Conservation (phyloP, 2,329 filamentous ascomycete species). For the Zymoseptoria crescenta region DNA sequence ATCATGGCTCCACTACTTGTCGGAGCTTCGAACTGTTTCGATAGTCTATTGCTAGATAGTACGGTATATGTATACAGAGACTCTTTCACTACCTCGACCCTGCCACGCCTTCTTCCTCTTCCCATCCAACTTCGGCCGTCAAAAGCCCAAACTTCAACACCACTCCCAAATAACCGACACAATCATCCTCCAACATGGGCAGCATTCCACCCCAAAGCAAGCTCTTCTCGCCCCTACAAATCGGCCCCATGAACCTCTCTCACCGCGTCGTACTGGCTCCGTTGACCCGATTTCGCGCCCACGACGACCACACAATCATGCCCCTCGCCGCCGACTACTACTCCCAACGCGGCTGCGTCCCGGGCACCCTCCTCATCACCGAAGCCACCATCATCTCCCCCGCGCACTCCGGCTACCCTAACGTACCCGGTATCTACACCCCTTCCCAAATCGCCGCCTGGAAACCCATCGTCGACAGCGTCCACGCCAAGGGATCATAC, state of each 20-base stretch:
- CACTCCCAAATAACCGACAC: background rate
- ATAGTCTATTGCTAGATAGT: no score
- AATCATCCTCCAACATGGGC: conserved; percentile 4
- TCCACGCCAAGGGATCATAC: conserved; percentile 43
- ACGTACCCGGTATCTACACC: conserved; percentile 25
- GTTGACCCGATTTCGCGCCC: conserved; percentile 42
- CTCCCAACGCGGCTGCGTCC: conserved; percentile 29
- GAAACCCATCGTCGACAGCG: conserved; percentile 44
- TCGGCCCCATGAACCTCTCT: conserved; percentile 35
- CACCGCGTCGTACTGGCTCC: conserved; percentile 48
- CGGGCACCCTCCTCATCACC: conserved; percentile 27
- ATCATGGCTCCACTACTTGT: conserved; percentile 1
- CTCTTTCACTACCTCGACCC: background rate
- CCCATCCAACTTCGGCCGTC: no score
- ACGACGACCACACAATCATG: conserved; percentile 39
- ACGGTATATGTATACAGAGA: background rate
- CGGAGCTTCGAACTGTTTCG: background rate
- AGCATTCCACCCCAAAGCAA: conserved; percentile 11
- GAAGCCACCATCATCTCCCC: conserved; percentile 29
- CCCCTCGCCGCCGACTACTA: conserved; percentile 22
- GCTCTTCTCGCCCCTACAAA: conserved; percentile 33
- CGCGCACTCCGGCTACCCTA: conserved; percentile 19
- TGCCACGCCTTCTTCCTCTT: background rate
- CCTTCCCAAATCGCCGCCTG: conserved; percentile 40
- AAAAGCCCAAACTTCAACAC: no score